A percentile compares a stretch with the other conserved stretches of the same genome.
Conservation (phyloP, 2,329 filamentous ascomycete species). For the Alternaria arborescens region DNA sequence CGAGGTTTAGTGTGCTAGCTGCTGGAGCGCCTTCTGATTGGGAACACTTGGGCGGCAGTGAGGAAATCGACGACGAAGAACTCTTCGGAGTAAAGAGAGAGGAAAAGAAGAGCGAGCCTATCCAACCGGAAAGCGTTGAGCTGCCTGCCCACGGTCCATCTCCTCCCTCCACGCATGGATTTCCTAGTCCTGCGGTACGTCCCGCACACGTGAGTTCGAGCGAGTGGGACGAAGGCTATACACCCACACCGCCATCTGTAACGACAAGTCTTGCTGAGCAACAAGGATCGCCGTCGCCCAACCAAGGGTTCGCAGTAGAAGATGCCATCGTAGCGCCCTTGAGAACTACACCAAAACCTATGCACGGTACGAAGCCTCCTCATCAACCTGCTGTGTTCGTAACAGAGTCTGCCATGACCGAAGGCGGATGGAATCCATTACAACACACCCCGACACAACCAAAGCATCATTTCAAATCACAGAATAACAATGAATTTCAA, state of each 20-base stretch:
- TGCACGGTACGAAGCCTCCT: slow-evolving; percentile 20
- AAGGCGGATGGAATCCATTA: slow-evolving; percentile 20
- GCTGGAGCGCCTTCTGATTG: slow-evolving; percentile 50
- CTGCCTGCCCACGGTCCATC: slow-evolving; percentile 37
- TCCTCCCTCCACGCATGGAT: slow-evolving; percentile 38
- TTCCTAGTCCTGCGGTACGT: slow-evolving; percentile 44
- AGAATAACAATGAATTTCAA: not conserved
- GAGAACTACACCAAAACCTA: slow-evolving; percentile 29
- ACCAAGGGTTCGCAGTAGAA: slow-evolving; percentile 33
- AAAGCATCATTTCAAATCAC: not conserved
- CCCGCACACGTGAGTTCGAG: slow-evolving; percentile 22
- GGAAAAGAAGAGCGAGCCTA: slow-evolving; percentile 19
- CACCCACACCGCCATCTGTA: slow-evolving; percentile 44
- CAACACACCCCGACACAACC: slow-evolving; percentile 26
- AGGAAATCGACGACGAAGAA: slow-evolving; percentile 49
- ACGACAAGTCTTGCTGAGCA: slow-evolving; percentile 26
- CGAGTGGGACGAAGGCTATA: slow-evolving; percentile 34
- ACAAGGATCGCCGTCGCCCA: slow-evolving; percentile 24
- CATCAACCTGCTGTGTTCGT: slow-evolving; percentile 16
- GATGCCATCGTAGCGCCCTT: slow-evolving; percentile 29
- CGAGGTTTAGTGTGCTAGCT: slow-evolving; percentile 45
- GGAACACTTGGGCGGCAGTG: slow-evolving; percentile 46
- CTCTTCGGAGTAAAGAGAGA: slow-evolving; percentile 41
- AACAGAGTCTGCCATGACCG: slow-evolving; percentile 21
- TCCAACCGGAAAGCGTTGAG: slow-evolving; percentile 40